Conservation (phyloP, 2,329 filamentous ascomycete genomes). For the Exophiala calicioides region DNA sequence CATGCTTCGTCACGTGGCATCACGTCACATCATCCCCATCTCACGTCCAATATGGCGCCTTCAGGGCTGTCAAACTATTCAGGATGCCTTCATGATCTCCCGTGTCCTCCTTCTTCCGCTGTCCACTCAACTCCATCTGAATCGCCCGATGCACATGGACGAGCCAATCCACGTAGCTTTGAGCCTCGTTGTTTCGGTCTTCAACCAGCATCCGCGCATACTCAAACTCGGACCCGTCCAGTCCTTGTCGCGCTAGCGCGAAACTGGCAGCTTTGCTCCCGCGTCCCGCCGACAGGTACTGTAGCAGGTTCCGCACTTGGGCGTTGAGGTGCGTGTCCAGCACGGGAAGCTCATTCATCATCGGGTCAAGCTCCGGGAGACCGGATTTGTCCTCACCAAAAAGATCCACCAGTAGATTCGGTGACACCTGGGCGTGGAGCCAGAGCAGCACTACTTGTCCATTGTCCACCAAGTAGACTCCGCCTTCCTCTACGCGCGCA, state of each 20-base stretch:
- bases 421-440: conserved; percentile 89
- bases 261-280: conserved; percentile 86
- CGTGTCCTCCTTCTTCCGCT: conserved; percentile 46
- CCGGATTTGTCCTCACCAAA: conserved; percentile 75
- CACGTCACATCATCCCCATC: neutral
- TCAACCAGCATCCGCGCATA: conserved; percentile 90
- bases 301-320: conserved; percentile 89
- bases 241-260: conserved; percentile 85
- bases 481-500: conserved; percentile 83
- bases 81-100: conserved; percentile 44
- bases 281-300: conserved; percentile 77
- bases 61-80: conserved; percentile 48
- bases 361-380: conserved; percentile 77
- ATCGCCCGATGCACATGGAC: conserved; percentile 93
- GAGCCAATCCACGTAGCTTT: conserved; percentile 98
- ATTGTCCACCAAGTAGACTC: conserved; percentile 92
- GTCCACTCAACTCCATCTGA: conserved; percentile 71
- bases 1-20: neutral
- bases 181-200: conserved; percentile 95
- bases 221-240: conserved; percentile 95
- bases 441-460: conserved; percentile 89
- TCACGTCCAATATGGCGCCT: conserved; percentile 48
- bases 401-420: conserved; percentile 84
- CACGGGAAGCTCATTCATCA: conserved; percentile 75
- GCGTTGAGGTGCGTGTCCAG: conserved; percentile 91